These are phyloP conservation scores for Debaryomyces singareniensis DNA, from an alignment of 1,139 yeast species.

Conservation along the genomic window DNA sequence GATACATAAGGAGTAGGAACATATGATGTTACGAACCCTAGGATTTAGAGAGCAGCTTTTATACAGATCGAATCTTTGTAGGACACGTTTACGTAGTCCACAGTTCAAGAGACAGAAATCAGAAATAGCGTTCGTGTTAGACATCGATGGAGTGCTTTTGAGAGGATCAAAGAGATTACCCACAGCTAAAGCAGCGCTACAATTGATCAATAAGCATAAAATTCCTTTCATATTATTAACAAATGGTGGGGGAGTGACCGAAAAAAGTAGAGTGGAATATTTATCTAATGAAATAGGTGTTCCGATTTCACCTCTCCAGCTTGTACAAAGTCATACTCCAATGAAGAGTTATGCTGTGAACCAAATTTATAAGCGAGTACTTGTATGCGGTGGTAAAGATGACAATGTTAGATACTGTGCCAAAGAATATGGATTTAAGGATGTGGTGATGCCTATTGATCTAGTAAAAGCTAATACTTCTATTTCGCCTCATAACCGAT, in stretches of 20 bases:
- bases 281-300: constrained; percentile 48
- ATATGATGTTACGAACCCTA: no score
- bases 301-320: constrained; percentile 53
- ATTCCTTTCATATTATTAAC: constrained; percentile 83
- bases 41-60: no score
- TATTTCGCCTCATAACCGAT: constrained; percentile 71
- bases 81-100: no score
- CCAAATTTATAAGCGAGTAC: constrained; percentile 48
- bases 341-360: constrained; percentile 52
- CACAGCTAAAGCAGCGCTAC: constrained; percentile 60
- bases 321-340: constrained; percentile 91
- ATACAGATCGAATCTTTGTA: no score
- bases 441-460: constrained; percentile 75
- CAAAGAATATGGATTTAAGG: constrained; percentile 67
- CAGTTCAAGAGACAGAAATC: not conserved
- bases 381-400: constrained; percentile 80
- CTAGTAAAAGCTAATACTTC: constrained; percentile 50
- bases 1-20: no score
- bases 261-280: constrained; percentile 51
- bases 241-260: constrained; percentile 89
- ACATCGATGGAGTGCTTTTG: constrained; percentile 87
- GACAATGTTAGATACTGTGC: constrained; percentile 73
- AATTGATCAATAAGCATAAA: constrained; percentile 44
- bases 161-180: constrained; percentile 70
- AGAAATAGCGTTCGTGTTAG: constrained; percentile 24